Conservation (phyloP, 257 asterid species). For the Ophiorrhiza pumila region DNA sequence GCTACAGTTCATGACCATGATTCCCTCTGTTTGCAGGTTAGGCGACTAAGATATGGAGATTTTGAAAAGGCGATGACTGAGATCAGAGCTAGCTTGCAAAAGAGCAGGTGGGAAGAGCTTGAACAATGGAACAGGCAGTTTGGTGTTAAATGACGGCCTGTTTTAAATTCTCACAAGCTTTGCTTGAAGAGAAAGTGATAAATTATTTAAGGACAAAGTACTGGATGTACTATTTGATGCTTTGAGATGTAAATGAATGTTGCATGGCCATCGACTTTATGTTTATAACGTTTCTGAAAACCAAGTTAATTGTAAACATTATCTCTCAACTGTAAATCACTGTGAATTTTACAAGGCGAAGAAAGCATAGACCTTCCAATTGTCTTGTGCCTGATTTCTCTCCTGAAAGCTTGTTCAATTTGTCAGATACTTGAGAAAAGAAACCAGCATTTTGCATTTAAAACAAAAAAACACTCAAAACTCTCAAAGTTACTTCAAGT, state of each 20-base stretch:
- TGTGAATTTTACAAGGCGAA: too few relatives aligned
- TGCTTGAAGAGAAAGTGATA: background rate
- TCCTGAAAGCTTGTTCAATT: background rate
- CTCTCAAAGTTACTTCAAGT: too few relatives aligned
- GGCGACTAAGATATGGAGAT: conserved; percentile 70
- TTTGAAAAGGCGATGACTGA: conserved; percentile 79
- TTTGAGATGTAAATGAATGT: background rate
- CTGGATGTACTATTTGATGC: background rate
- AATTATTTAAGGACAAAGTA: background rate
- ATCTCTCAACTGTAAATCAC: background rate
- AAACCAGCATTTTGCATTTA: too few relatives aligned
- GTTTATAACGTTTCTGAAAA: background rate
- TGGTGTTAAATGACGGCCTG: conserved; percentile 56
- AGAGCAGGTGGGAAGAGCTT: conserved; percentile 90
- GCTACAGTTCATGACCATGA: background rate
- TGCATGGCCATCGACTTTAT: background rate
- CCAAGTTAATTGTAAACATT: background rate
- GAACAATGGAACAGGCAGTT: conserved; percentile 85
- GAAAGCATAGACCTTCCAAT: background rate
- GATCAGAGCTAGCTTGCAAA: conserved; percentile 82
- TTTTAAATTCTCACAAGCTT: too few relatives aligned
- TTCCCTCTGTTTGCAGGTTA: conserved; percentile 55
- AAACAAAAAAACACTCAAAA: too few relatives aligned
- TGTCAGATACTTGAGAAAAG: too few relatives aligned
- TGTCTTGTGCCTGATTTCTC: background rate